Evolutionary conservation across 805 yeast species (phyloP).

Genomic region (Yamadazyma paraphyllophila): DNA sequence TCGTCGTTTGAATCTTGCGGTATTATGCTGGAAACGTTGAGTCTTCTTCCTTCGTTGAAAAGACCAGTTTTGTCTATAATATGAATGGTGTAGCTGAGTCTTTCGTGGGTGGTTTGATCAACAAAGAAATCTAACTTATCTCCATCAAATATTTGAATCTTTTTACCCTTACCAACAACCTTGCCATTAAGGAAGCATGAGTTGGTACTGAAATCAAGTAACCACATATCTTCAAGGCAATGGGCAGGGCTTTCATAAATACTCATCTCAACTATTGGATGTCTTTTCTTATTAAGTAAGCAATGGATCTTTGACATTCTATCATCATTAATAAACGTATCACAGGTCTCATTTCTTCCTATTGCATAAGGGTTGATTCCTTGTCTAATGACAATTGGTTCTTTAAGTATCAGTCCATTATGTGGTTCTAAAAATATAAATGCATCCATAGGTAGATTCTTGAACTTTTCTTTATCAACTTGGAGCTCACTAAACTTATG

Average conservation of each 20-base stretch:
- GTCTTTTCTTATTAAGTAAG: constrained; percentile 59
- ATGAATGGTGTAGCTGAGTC: constrained; percentile 51
- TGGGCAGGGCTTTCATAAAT: constrained; percentile 71
- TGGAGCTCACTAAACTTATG: neutral
- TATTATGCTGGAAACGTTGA: constrained; percentile 18
- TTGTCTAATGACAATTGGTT: constrained; percentile 60
- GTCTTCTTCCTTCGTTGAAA: constrained; percentile 48
- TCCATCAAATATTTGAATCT: constrained; percentile 58
- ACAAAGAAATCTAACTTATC: constrained; percentile 66
- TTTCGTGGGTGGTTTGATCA: constrained; percentile 53
- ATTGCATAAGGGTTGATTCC: constrained; percentile 65
- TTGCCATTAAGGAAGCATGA: constrained; percentile 68
- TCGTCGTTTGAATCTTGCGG: constrained; percentile 26
- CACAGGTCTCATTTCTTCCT: constrained; percentile 69
- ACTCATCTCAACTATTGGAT: constrained; percentile 48
- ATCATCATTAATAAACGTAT: constrained; percentile 63
- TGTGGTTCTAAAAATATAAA: constrained; percentile 60
- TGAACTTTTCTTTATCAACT: constrained; percentile 1
- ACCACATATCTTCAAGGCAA: constrained; percentile 74
- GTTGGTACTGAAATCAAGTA: constrained; percentile 76
- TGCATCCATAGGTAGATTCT: constrained; percentile 50
- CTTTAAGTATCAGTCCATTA: constrained; percentile 42
- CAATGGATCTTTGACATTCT: constrained; percentile 87
- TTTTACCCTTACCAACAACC: constrained; percentile 59
- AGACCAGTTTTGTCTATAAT: constrained; percentile 64